Evolutionary conservation across 1,284 basidiomycete genomes (phyloP).

Genomic region (Ganoderma resinaceum): DNA sequence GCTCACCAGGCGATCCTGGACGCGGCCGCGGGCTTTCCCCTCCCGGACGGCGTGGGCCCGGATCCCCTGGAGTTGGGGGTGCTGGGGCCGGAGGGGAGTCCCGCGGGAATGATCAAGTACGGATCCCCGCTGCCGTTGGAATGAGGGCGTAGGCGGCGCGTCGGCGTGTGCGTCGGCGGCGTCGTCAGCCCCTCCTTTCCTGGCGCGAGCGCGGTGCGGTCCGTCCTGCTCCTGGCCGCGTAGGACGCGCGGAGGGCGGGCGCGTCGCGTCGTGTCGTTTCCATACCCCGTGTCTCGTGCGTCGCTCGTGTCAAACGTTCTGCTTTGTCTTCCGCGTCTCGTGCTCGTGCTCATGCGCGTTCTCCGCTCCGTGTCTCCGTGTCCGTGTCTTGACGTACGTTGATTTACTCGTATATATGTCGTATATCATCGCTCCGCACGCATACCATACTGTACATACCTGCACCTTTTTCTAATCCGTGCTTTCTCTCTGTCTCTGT

Average conservation of each 20-base stretch:
- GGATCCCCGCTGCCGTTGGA: slow-evolving; percentile 43
- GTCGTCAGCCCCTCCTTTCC: neutral
- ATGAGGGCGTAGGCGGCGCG: slow-evolving; percentile 37
- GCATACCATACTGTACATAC: slow-evolving; percentile 28
- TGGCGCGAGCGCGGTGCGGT: neutral
- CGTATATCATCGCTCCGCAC: slow-evolving; percentile 18
- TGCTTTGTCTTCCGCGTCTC: neutral
- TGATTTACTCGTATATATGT: slow-evolving; percentile 36
- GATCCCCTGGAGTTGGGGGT: slow-evolving; percentile 36
- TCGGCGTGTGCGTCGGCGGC: neutral
- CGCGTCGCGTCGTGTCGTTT: neutral
- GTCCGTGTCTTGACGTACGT: slow-evolving; percentile 8
- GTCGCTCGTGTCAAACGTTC: neutral
- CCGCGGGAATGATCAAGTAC: slow-evolving; percentile 40
- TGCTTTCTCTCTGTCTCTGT: neutral
- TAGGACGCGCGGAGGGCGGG: slow-evolving; percentile 16
- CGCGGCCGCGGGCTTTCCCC: slow-evolving; percentile 23
- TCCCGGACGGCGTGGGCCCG: slow-evolving; percentile 31
- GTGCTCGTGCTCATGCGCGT: neutral
- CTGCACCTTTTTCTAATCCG: neutral
- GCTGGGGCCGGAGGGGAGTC: slow-evolving; percentile 34
- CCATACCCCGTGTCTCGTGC: neutral
- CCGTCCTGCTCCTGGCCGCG: slow-evolving; percentile 14
- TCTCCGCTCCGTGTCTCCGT: neutral
- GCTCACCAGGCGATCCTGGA: slow-evolving; percentile 29